Conservation (phyloP, 441 rosid genomes). For the Viola pubescens region DNA sequence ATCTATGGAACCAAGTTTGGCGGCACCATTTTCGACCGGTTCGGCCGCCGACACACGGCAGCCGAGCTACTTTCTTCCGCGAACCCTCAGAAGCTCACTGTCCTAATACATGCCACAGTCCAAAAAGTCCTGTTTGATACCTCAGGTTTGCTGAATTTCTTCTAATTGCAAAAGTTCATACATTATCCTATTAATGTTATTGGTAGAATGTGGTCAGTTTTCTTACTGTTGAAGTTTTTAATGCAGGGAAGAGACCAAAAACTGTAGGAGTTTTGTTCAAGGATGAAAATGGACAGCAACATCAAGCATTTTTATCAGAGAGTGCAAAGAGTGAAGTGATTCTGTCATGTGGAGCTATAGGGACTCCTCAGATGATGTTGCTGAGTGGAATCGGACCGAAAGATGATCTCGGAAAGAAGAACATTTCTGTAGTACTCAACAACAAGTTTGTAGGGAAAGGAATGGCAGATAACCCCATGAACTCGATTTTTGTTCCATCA, state of each 20-base stretch:
- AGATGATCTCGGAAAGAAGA: conserved; percentile 48
- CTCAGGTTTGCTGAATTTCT: conserved; percentile 30
- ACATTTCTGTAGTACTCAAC: conserved; percentile 52
- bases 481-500: conserved; percentile 66
- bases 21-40: conserved; percentile 81
- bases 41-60: conserved; percentile 83
- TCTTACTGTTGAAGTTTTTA: neutral
- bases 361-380: conserved; percentile 79
- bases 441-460: conserved; percentile 71
- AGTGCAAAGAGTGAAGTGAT: conserved; percentile 65
- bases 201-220: neutral
- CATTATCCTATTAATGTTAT: no score
- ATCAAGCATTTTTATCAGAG: conserved; percentile 50
- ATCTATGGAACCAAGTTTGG: conserved; percentile 85
- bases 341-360: conserved; percentile 82
- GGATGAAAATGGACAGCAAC: conserved; percentile 71
- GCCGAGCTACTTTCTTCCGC: conserved; percentile 83
- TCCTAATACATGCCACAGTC: conserved; percentile 73
- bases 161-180: neutral
- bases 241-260: conserved; percentile 53
- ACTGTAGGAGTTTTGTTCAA: conserved; percentile 79
- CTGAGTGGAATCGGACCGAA: conserved; percentile 90
- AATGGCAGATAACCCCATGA: conserved; percentile 95
- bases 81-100: conserved; percentile 58
- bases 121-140: conserved; percentile 68